Base-by-base conservation (phyloP, 768 basidiomycete species). In the Lactarius akahatsu region DNA sequence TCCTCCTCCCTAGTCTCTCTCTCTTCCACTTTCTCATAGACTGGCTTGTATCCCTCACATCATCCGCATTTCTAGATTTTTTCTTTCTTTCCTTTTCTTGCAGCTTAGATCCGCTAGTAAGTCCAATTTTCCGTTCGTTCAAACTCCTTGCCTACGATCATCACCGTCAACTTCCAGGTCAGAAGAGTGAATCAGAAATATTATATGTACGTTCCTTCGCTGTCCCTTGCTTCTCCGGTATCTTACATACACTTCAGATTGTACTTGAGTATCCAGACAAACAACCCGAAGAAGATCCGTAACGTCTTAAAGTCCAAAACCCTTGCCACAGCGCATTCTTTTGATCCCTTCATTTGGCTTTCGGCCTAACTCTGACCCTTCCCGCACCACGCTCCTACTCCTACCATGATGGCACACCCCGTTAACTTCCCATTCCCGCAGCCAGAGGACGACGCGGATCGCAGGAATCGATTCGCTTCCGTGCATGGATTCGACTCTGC, bases 391-490 rank as follows among this genome's bases (percentile, higher is more conserved):
- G n/a, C 45, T 69, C 65, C 73, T 11, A 72, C 75, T 54, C 62
- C 71, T 59, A 65, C 59, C 66, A 76, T 70, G 61, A 80, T 82
- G 77, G 71, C 74, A 58, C 73, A 74, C 63, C 73, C 76, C 36
- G 71, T 71, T 60, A 74, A 65, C 62, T 71, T 72, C 59, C 76
- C 78, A 68, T 77, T 79, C 58, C 72, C 76, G 67, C 65, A 65
- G 23, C 69, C 64, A 59, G 70, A 71, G 50, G 84, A 85, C 71
- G 85, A 86, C 58, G 79, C 81, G 68, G 87, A 87, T 75, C 84
- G 87, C 65, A 80, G 77, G 73, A 86, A 85, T 77, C 82, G 86
- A 69, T 87, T 88, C 74, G 81, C 83, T 63, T 75, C 74, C 62
- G 74, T 77, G 50, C 74, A 76, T 57, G 75, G 77, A 50, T 79